A percentile compares a stretch with the other conserved stretches of the same genome.
These are phyloP conservation scores for Trametes cubensis DNA, from an alignment of 768 basidiomycete species.

Conservation along the genomic window DNA sequence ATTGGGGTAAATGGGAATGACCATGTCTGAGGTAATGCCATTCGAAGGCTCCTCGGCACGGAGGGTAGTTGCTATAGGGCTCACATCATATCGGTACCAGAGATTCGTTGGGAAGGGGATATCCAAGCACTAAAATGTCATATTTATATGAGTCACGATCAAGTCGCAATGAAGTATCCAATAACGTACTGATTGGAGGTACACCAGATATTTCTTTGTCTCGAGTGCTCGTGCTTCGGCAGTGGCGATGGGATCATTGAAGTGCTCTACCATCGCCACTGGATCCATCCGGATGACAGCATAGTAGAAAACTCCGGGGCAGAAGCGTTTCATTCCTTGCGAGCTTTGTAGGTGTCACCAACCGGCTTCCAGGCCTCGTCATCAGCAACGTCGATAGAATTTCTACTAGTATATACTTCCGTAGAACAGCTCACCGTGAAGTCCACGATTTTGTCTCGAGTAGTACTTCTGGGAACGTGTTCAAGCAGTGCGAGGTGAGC, in stretches of 20 bases:
- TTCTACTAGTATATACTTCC: too few species aligned
- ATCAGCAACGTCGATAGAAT: too few species aligned
- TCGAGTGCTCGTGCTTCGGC: background rate
- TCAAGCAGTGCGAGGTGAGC: too few species aligned
- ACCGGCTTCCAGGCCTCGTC: background rate
- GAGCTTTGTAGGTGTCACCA: background rate
- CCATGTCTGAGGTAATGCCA: constrained; percentile 16
- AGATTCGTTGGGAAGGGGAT: background rate
- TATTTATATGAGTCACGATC: too few species aligned
- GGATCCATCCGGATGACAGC: background rate
- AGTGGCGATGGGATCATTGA: background rate
- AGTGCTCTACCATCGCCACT: background rate
- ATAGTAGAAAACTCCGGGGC: background rate
- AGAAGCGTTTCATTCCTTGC: background rate
- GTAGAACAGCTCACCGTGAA: too few species aligned
- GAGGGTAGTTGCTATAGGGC: background rate
- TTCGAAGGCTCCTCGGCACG: background rate
- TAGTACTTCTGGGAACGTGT: too few species aligned
- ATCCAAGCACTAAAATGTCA: background rate
- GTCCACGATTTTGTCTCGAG: too few species aligned
- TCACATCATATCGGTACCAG: background rate
- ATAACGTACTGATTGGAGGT: background rate
- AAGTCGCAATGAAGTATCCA: background rate
- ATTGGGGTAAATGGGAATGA: constrained; percentile 12
- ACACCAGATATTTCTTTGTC: constrained; percentile 10